phyloP scores from a whole-genome alignment of 1,284 basidiomycete genomes.

The Heterobasidion occidentale region DNA sequence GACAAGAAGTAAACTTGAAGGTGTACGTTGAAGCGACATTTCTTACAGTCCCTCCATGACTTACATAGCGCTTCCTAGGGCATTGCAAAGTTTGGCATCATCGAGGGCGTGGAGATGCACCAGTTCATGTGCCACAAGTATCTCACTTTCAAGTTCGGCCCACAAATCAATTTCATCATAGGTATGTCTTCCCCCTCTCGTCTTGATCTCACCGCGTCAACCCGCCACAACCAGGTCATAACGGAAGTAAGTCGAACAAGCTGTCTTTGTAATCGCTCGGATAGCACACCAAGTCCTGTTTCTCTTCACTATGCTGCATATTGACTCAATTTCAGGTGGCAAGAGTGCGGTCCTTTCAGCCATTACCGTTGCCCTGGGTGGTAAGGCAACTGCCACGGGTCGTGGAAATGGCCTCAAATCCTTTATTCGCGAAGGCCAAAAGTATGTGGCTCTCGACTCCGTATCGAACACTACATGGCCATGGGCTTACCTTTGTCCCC shows the following conservation, averaged over 20 bases:
- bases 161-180: constrained; percentile 95
- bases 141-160: constrained; percentile 76
- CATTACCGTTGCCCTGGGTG: constrained; percentile 89
- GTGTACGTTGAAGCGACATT: constrained; percentile 33
- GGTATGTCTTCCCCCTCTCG: constrained; percentile 41
- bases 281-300: no score
- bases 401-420: constrained; percentile 83
- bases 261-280: background rate
- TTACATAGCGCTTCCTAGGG: constrained; percentile 33
- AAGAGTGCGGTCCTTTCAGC: constrained; percentile 95
- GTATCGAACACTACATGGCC: background rate
- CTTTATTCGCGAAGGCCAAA: constrained; percentile 82
- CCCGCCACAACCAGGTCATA: constrained; percentile 45
- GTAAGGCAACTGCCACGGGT: constrained; percentile 85
- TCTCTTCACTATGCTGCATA: background rate
- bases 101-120: constrained; percentile 79
- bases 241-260: constrained; percentile 53
- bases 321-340: constrained; percentile 51
- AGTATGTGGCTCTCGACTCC: constrained; percentile 36
- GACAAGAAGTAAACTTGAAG: constrained; percentile 42
- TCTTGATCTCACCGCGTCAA: background rate
- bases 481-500: constrained; percentile 3
- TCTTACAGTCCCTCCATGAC: background rate
- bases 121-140: constrained; percentile 97
- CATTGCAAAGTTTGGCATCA: constrained; percentile 79